phyloP scores from a whole-genome alignment of 768 basidiomycete genomes.

The Gautieria morchelliformis region DNA sequence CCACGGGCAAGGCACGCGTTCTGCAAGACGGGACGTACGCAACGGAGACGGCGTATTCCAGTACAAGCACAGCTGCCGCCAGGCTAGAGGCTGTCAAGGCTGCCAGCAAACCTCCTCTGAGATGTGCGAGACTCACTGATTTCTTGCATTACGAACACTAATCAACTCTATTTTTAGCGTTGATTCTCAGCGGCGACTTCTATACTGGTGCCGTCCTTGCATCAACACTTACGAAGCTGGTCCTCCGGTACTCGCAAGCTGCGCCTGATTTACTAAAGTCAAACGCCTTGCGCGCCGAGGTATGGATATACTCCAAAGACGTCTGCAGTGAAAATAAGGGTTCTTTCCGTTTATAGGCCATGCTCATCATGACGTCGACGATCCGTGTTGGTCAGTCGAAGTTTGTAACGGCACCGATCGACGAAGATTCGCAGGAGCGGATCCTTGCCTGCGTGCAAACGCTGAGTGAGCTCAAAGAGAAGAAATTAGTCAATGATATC shows the following conservation, averaged over 20 bases:
- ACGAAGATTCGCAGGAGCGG: slow-evolving; percentile 95
- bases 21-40: slow-evolving; percentile 97
- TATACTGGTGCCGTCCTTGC: slow-evolving; percentile 93
- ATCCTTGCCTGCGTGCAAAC: slow-evolving; percentile 95
- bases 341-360: slow-evolving; percentile 41
- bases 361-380: slow-evolving; percentile 96
- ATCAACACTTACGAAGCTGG: slow-evolving; percentile 81
- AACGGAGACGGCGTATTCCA: slow-evolving; percentile 83
- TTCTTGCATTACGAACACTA: not conserved
- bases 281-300: slow-evolving; percentile 83
- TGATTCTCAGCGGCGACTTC: slow-evolving; percentile 93
- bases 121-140: slow-evolving; percentile 34
- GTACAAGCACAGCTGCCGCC: slow-evolving; percentile 41
- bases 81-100: slow-evolving; percentile 75
- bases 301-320: slow-evolving; percentile 19
- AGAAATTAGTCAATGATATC: slow-evolving; percentile 50
- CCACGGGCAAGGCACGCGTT: slow-evolving; percentile 59
- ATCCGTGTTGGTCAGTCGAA: slow-evolving; percentile 97
- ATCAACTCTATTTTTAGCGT: slow-evolving; percentile 31
- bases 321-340: no score
- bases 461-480: slow-evolving; percentile 65
- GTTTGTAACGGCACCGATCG: slow-evolving; percentile 88
- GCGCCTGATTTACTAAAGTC: slow-evolving; percentile 40
- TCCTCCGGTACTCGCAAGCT: slow-evolving; percentile 59
- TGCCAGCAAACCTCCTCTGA: slow-evolving; percentile 81